Base-by-base conservation (phyloP, 257 asterid species). In the Leonotis leonurus region DNA sequence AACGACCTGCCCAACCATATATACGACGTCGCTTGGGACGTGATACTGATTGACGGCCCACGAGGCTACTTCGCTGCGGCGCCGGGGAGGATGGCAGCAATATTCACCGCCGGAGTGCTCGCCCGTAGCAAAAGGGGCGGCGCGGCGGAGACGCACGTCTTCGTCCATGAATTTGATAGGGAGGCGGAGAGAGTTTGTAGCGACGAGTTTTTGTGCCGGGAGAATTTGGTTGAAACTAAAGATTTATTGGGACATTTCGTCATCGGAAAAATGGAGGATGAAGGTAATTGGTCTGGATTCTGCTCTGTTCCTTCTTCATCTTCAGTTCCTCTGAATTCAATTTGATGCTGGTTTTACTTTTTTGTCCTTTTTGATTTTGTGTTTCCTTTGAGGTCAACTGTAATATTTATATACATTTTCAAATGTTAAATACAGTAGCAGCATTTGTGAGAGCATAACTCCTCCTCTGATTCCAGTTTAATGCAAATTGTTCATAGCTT, bases 1-100 rank as follows among this genome's bases (percentile, higher is more conserved):
- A 91, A 91, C 68, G 98, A 91, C 61, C 52, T 91, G 14, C 98
- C 98, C 0, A 90, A 90, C 70, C 80, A 90, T 79, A 35, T 90
- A 14, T 90, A 90, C 87, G 98, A 90, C 71, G 86, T 88, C 14
- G 72, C 88, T 1, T 90, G 98, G 96, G 96, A 90, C 52, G 74
- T 84, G 40, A 88, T 91, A 10, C 24, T 91, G 0, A 10, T 91
- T 0, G 96, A 91, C 39, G 95, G 95, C 0, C 98, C 97, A n/a
- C 63, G 75, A 1, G 98, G 98, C 40, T 82, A 64, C 60, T 8
- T 56, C 81, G 56, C 62, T 43, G 16, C 69, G 2, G 58, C 94
- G 14, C 96, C 95, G 56, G 96, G 98, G 36, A 63, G 96, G 40
- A 86, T 86, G 90, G 22, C 87, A 65, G 68, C 87, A 58, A 86